Evolutionary conservation across 257 asterid genomes (phyloP).

Genomic region (Cynanchum wilfordii): DNA sequence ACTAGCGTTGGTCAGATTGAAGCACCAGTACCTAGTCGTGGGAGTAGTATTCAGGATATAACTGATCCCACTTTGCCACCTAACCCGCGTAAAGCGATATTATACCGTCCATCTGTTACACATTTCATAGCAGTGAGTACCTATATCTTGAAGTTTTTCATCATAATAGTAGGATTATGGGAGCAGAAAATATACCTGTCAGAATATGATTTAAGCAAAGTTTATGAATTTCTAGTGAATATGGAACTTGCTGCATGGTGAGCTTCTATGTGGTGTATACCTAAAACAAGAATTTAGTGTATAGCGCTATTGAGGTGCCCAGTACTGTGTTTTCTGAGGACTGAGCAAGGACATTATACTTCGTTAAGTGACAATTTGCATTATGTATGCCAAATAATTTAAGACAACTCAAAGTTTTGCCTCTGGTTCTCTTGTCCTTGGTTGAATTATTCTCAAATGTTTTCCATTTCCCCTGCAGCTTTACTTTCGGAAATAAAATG

Average conservation of each 20-base stretch:
- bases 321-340: neutral
- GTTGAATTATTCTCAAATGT: neutral
- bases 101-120: conserved; percentile 82
- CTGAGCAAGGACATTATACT: neutral
- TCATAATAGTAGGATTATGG: neutral
- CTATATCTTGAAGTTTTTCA: conserved; percentile 1
- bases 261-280: neutral
- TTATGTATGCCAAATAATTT: neutral
- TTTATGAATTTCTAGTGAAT: neutral
- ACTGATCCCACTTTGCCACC: conserved; percentile 91
- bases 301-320: neutral
- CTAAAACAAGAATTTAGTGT: neutral
- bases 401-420: neutral
- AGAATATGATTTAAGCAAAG: neutral
- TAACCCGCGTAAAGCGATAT: conserved; percentile 82
- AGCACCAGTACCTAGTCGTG: conserved; percentile 63
- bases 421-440: neutral
- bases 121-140: conserved; percentile 87
- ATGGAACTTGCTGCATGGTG: neutral
- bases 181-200: neutral
- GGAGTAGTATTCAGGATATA: conserved; percentile 63
- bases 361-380: neutral
- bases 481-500: neutral
- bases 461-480: neutral
- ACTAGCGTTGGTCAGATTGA: conserved; percentile 64